phyloP scores from a whole-genome alignment of 352 stramenopile genomes.

The Pythium sukuiense region DNA sequence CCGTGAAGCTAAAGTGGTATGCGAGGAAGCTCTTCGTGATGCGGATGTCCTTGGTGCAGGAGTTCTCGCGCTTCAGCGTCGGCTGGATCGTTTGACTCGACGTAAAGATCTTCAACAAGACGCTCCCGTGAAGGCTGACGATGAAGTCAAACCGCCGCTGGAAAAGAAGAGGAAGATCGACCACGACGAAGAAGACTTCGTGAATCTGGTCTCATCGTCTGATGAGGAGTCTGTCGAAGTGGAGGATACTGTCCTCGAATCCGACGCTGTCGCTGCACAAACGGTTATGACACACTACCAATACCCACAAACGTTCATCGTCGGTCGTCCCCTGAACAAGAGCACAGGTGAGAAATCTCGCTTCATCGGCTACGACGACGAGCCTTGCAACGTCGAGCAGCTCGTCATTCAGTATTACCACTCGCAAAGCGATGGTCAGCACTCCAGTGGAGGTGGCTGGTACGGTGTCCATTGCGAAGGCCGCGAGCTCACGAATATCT shows the following conservation, averaged over 20 bases:
- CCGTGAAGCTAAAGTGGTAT: slow-evolving; percentile 48
- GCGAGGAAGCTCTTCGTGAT: slow-evolving; percentile 57
- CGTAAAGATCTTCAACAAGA: slow-evolving; percentile 19
- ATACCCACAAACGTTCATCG: slow-evolving; percentile 51
- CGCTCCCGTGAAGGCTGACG: no score
- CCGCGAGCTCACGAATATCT: slow-evolving; percentile 62
- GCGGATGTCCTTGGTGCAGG: slow-evolving; percentile 53
- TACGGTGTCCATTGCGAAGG: slow-evolving; percentile 88
- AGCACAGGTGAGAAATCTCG: slow-evolving; percentile 76
- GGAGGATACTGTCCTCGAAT: background rate
- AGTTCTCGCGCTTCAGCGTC: slow-evolving; percentile 52
- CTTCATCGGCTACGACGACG: slow-evolving; percentile 88
- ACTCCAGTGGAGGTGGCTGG: slow-evolving; percentile 49
- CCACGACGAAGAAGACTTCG: slow-evolving; percentile 16
- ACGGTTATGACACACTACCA: slow-evolving; percentile 22
- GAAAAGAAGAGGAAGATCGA: background rate
- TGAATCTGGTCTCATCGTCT: slow-evolving; percentile 20
- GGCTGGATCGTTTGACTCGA: slow-evolving; percentile 47
- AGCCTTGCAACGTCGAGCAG: slow-evolving; percentile 82
- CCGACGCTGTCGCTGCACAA: background rate
- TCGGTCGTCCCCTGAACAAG: slow-evolving; percentile 74
- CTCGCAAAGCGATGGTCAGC: slow-evolving; percentile 25
- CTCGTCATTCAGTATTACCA: slow-evolving; percentile 82
- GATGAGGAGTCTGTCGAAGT: slow-evolving; percentile 8
- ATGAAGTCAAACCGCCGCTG: no score